Evolutionary conservation across 306 rosid species (phyloP).

Genomic region (Oemleria cerasiformis): DNA sequence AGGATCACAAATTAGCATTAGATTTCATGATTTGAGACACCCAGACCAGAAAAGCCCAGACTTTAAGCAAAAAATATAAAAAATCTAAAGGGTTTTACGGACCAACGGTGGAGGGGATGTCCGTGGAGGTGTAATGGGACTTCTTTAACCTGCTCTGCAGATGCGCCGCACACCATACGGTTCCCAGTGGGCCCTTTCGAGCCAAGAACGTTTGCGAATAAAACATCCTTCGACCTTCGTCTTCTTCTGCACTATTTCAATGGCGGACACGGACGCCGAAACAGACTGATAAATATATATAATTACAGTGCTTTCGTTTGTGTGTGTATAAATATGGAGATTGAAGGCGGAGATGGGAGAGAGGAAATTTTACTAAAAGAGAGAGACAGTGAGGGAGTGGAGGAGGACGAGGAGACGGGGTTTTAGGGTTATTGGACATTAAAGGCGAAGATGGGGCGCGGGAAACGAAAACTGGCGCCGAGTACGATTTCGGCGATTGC

Average conservation of each 20-base stretch:
- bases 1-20: background rate
- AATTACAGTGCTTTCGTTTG: background rate
- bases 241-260: background rate
- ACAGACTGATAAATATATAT: background rate
- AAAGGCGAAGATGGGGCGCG: slow-evolving; percentile 27
- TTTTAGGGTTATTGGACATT: slow-evolving; percentile 2
- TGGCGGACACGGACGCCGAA: background rate
- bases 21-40: background rate
- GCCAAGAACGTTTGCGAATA: slow-evolving; percentile 83
- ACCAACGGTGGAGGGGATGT: slow-evolving; percentile 72
- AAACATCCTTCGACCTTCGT: slow-evolving; percentile 49
- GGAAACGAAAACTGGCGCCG: slow-evolving; percentile 39
- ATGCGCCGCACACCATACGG: slow-evolving; percentile 95
- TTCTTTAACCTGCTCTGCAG: slow-evolving; percentile 80
- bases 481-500: background rate
- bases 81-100: slow-evolving; percentile 10
- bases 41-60: background rate
- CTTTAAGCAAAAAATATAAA: background rate
- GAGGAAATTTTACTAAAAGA: too few relatives aligned
- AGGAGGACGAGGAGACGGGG: too few relatives aligned
- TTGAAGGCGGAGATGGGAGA: background rate
- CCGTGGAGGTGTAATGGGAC: slow-evolving; percentile 66
- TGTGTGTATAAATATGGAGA: background rate
- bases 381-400: background rate
- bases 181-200: slow-evolving; percentile 80